phyloP scores from a whole-genome alignment of 164 flowering plant species.

The Chimonanthus praecox region DNA sequence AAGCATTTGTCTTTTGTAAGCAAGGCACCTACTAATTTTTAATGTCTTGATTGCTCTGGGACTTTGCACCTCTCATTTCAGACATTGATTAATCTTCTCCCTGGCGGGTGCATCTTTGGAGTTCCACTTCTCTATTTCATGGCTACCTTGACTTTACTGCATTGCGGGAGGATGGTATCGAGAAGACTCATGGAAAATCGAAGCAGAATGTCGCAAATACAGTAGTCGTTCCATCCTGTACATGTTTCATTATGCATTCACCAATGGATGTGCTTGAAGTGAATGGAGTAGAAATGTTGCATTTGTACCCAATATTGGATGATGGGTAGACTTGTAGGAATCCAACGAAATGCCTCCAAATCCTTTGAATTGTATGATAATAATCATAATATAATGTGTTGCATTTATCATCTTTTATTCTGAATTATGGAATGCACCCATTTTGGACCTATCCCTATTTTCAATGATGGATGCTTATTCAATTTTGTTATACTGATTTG shows the following conservation, averaged over 20 bases:
- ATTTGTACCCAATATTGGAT: background rate
- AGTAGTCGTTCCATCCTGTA: background rate
- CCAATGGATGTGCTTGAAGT: background rate
- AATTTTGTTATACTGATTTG: background rate
- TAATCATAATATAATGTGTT: background rate
- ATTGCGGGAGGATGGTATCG: constrained; percentile 72
- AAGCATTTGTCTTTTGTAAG: no score
- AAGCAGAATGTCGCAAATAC: constrained; percentile 9
- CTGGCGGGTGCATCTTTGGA: constrained; percentile 74
- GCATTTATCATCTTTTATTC: no score
- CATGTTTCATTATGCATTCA: background rate
- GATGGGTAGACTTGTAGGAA: background rate
- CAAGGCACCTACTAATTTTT: background rate
- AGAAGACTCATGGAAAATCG: constrained; percentile 48
- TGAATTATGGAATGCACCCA: no score
- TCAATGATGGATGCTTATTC: background rate
- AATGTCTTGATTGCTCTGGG: background rate
- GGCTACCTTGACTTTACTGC: constrained; percentile 50
- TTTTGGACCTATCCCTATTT: no score
- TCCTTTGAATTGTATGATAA: background rate
- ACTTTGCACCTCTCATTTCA: constrained; percentile 20
- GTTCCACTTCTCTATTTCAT: constrained; percentile 70
- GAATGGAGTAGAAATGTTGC: background rate
- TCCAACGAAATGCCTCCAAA: background rate
- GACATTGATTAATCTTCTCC: constrained; percentile 70